Percentiles rank a stretch among this genome's conserved stretches.
These are phyloP conservation scores for Chaetoscypha palmicola DNA, from an alignment of 2,329 filamentous ascomycete genomes.

Conservation along the genomic window DNA sequence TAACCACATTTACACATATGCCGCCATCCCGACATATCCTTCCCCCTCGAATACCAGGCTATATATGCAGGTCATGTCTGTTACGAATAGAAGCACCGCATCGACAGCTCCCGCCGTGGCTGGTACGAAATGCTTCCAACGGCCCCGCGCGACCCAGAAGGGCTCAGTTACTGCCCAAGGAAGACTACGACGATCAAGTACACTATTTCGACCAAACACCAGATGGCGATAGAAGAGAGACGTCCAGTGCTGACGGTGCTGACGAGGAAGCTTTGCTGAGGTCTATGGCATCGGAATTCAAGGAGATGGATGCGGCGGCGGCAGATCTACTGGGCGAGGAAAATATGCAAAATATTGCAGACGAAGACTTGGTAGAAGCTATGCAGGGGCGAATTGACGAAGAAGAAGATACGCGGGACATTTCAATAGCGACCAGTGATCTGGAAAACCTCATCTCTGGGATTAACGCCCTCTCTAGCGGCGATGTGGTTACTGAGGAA, in stretches of 20 bases:
- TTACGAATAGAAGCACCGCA: slow-evolving; percentile 21
- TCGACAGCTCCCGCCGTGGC: slow-evolving; percentile 18
- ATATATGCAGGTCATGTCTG: slow-evolving; percentile 30
- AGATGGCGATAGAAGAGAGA: slow-evolving; percentile 25
- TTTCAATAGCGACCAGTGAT: slow-evolving; percentile 2
- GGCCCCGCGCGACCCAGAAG: slow-evolving; percentile 7
- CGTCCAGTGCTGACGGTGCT: not conserved
- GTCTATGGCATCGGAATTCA: slow-evolving; percentile 1
- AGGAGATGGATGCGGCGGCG: not conserved
- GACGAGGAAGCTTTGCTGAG: slow-evolving; percentile 3
- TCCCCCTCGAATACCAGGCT: slow-evolving; percentile 25
- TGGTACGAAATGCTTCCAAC: slow-evolving; percentile 19
- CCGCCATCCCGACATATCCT: slow-evolving; percentile 25
- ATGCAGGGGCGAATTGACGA: slow-evolving; percentile 4
- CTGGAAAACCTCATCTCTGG: slow-evolving; percentile 7
- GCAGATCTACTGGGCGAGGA: not conserved
- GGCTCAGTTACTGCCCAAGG: slow-evolving; percentile 2
- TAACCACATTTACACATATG: slow-evolving; percentile 26
- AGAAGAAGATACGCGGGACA: slow-evolving; percentile 6
- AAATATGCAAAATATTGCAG: not conserved
- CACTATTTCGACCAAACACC: slow-evolving; percentile 25
- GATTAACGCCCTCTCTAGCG: slow-evolving; percentile 10
- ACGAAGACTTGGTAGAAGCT: slow-evolving; percentile 4
- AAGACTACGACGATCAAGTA: slow-evolving; percentile 9
- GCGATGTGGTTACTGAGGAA: slow-evolving; percentile 11